Evolutionary conservation across 2,329 filamentous ascomycete genomes (phyloP), one percentile per base, ranked within the genome.

Genomic region (Emericellopsis atlantica): DNA sequence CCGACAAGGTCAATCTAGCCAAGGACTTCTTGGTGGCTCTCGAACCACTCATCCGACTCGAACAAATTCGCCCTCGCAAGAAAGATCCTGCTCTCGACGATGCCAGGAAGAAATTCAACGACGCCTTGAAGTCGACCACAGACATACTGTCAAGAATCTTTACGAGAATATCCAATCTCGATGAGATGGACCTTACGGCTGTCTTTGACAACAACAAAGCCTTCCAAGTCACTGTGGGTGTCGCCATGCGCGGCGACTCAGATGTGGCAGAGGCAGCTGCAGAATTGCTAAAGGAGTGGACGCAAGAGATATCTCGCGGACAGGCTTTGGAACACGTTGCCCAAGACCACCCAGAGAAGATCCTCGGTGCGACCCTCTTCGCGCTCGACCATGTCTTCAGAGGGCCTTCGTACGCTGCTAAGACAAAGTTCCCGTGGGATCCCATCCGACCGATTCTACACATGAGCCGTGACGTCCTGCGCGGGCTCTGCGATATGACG

Each of bases 221-320:
- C 6, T 82, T 85, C 44, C 78, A 81, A 48, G 77, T 84, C 32
- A 71, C 95, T 34, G 77, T 95, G 36, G 81, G 82, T 5, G 73
- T 86, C 15, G 75, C 95, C 6, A 79, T 95, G 42, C 88, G 88
- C 35, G 84, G 86, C 14, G 81, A 93, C 49, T 69, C 83, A 42
- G 73, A 79, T 43, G 80, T 92, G 29, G 87, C 86, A 45, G 81
- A 89, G 54, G 82, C 85, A 14, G 81, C 84, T 1, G 74, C 89
- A 6, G 83, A 88, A 48, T 66, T 96, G 23, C 73, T 96, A 48
- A 95, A 95, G 59, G 78, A 78, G 31, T 76, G 90, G 51, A 92
- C 85, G 31, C 75, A 74, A 8, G 78, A 93, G 56, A 55, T 66
- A 29, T 65, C 62, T 16, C 69, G 73, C 33, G 56, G 54, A 26